These are phyloP conservation scores for Orbilia brochopaga DNA, from an alignment of 2,329 filamentous ascomycete genomes.

Conservation along the genomic window DNA sequence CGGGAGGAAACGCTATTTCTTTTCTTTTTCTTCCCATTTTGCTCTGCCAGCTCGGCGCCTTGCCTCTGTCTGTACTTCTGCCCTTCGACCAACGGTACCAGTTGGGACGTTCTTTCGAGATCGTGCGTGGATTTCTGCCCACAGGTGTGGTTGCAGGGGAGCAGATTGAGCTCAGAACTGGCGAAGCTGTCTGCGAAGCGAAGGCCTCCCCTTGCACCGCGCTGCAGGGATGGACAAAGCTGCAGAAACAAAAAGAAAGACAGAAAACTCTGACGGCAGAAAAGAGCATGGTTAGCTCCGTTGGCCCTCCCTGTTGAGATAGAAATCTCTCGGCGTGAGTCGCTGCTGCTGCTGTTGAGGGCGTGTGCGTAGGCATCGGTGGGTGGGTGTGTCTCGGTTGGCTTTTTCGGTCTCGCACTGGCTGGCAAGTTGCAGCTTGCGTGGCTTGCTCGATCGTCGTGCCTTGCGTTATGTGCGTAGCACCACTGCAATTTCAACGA, in stretches of 20 bases:
- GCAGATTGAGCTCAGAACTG: constrained; percentile 43
- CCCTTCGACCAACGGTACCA: constrained; percentile 19
- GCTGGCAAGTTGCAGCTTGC: not conserved
- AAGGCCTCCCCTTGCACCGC: constrained; percentile 25
- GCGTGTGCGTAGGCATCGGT: constrained; percentile 4
- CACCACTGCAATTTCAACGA: constrained; percentile 24
- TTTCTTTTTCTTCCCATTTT: constrained; percentile 23
- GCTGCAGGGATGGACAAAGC: constrained; percentile 21
- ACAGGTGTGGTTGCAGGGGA: constrained; percentile 36
- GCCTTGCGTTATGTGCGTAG: constrained; percentile 35
- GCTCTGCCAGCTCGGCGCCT: constrained; percentile 17
- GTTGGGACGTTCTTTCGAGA: constrained; percentile 42
- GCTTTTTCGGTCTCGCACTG: constrained; percentile 16
- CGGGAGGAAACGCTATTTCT: constrained; percentile 13
- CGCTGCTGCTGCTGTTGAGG: constrained; percentile 9
- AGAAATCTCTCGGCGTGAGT: constrained; percentile 22
- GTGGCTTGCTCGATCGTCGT: constrained; percentile 5
- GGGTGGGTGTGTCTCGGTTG: constrained; percentile 36
- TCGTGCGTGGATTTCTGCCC: constrained; percentile 34
- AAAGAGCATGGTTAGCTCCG: constrained; percentile 32
- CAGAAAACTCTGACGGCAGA: constrained; percentile 25
- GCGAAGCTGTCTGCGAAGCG: constrained; percentile 40
- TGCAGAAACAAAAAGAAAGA: constrained; percentile 24
- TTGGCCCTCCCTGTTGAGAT: constrained; percentile 35
- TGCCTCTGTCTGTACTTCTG: constrained; percentile 18